A percentile compares a stretch with the other conserved stretches of the same genome.
These are phyloP conservation scores for Nakaseomyces sp. DNA, from an alignment of 1,139 yeast species.

Conservation along the genomic window DNA sequence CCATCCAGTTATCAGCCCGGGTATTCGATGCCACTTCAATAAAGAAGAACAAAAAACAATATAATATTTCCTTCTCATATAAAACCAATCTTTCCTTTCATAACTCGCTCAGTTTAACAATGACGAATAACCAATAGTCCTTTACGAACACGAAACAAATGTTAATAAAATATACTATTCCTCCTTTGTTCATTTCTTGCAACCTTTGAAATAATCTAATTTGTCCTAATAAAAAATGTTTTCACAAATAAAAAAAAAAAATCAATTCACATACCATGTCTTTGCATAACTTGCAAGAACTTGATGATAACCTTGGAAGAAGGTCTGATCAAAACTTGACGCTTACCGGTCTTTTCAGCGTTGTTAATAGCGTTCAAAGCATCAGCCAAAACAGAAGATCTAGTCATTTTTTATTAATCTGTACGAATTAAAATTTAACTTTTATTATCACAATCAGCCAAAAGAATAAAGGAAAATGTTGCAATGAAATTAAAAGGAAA, in stretches of 20 bases:
- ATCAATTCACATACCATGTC: constrained; percentile 56
- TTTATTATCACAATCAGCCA: background rate
- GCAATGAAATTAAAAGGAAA: background rate
- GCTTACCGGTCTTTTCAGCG: constrained; percentile 99
- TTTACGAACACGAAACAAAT: too few species aligned
- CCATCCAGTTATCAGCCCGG: constrained; percentile 99
- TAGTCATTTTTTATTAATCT: constrained; percentile 60
- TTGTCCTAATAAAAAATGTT: too few species aligned
- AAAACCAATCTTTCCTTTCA: background rate
- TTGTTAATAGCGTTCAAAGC: constrained; percentile 97
- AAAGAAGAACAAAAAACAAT: background rate
- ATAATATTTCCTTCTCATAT: background rate
- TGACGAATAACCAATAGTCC: too few species aligned
- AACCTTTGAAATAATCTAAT: background rate
- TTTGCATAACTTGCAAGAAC: constrained; percentile 95
- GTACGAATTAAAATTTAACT: background rate
- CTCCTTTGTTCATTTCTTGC: background rate
- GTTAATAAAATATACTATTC: background rate
- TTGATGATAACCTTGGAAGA: constrained; percentile 97
- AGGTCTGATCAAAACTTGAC: constrained; percentile 98
- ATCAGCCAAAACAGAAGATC: constrained; percentile 98
- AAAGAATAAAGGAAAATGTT: background rate
- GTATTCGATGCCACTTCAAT: constrained; percentile 2
- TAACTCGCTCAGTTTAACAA: too few species aligned
- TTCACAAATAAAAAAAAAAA: background rate